phyloP scores from a whole-genome alignment of 2,329 filamentous ascomycete species.

The Pseudogymnoascus sp. region DNA sequence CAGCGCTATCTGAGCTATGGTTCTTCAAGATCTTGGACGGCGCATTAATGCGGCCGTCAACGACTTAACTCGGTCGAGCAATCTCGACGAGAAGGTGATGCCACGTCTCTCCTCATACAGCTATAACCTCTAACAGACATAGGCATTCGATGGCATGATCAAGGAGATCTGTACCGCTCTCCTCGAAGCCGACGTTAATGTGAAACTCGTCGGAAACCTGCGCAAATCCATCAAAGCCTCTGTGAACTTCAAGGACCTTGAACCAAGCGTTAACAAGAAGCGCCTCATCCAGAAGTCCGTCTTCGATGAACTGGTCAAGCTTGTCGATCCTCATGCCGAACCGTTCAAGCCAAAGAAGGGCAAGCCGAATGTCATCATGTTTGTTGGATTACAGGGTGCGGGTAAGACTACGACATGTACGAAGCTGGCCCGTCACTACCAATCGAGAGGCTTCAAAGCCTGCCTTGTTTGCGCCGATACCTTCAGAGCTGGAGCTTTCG shows the following conservation, averaged over 20 bases:
- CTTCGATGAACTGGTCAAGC: slow-evolving; percentile 90
- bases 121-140: slow-evolving; percentile 32
- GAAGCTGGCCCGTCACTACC: slow-evolving; percentile 90
- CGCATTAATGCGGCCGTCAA: slow-evolving; percentile 96
- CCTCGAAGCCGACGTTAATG: slow-evolving; percentile 94
- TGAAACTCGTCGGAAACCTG: slow-evolving; percentile 81
- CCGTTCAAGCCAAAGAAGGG: slow-evolving; percentile 97
- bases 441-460: slow-evolving; percentile 82
- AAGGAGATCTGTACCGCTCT: slow-evolving; percentile 97
- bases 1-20: slow-evolving; percentile 50
- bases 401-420: slow-evolving; percentile 98
- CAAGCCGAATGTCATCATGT: slow-evolving; percentile 97
- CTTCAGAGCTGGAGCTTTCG: slow-evolving; percentile 95
- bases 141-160: slow-evolving; percentile 96
- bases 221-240: slow-evolving; percentile 84
- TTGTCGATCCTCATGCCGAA: slow-evolving; percentile 91
- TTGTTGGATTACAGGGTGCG: slow-evolving; percentile 93
- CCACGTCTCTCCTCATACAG: slow-evolving; percentile 5
- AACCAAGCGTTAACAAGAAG: slow-evolving; percentile 93
- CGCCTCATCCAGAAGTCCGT: slow-evolving; percentile 95
- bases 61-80: slow-evolving; percentile 83
- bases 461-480: slow-evolving; percentile 96
- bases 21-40: slow-evolving; percentile 96
- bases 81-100: slow-evolving; percentile 85
- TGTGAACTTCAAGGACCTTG: slow-evolving; percentile 92